Conservation (phyloP, 2,329 filamentous ascomycete species). For the Pyrenochaeta sp. region DNA sequence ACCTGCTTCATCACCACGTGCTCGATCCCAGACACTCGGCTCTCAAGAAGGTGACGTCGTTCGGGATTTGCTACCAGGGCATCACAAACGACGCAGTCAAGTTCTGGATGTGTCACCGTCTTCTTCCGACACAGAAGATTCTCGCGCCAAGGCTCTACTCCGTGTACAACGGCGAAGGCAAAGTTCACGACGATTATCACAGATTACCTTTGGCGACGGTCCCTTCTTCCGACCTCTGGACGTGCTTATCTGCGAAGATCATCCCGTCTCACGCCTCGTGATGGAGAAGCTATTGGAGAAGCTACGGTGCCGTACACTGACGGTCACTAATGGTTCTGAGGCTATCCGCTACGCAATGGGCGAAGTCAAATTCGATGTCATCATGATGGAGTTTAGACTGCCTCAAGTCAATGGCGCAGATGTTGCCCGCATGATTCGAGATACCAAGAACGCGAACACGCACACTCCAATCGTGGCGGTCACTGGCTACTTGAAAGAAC, state of each 20-base stretch:
- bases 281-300: slow-evolving; percentile 99
- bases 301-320: slow-evolving; percentile 90
- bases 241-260: slow-evolving; percentile 95
- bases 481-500: slow-evolving; percentile 96
- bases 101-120: slow-evolving; percentile 97
- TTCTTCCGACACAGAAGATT: slow-evolving; percentile 95
- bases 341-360: slow-evolving; percentile 93
- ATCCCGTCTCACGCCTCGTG: slow-evolving; percentile 95
- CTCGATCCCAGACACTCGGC: slow-evolving; percentile 89
- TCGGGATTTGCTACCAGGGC: slow-evolving; percentile 68
- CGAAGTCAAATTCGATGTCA: slow-evolving; percentile 98
- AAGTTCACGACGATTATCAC: slow-evolving; percentile 91
- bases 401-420: slow-evolving; percentile 95
- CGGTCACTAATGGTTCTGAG: slow-evolving; percentile 87
- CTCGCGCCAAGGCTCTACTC: slow-evolving; percentile 86
- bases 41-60: slow-evolving; percentile 89
- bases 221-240: slow-evolving; percentile 91
- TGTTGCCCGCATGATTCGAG: slow-evolving; percentile 95
- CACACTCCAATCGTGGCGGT: slow-evolving; percentile 96
- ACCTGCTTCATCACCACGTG: slow-evolving; percentile 63
- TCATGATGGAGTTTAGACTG: slow-evolving; percentile 96
- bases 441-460: slow-evolving; percentile 93
- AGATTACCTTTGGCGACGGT: slow-evolving; percentile 83
- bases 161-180: slow-evolving; percentile 94
- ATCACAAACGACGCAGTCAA: slow-evolving; percentile 91